A percentile compares a stretch with the other conserved stretches of the same genome.
phyloP scores from a whole-genome alignment of 1,139 yeast species.

The Candida tropicalis region DNA sequence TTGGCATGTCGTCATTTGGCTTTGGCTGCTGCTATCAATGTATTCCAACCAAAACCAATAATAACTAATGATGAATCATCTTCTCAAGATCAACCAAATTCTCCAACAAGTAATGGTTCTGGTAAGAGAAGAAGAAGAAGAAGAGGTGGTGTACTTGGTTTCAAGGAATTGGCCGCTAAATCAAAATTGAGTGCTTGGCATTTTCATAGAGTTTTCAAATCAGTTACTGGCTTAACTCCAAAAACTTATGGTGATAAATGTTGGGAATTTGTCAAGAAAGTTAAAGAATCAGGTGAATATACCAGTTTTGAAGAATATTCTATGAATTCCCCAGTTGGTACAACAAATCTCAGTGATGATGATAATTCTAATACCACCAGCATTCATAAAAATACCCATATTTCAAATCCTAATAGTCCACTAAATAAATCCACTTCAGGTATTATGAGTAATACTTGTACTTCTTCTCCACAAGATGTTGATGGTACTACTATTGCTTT shows the following conservation, averaged over 20 bases:
- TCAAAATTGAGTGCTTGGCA: conserved; percentile 92
- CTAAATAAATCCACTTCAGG: background rate
- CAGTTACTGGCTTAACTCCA: conserved; percentile 84
- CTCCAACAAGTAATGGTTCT: conserved; percentile 14
- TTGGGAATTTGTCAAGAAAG: conserved; percentile 63
- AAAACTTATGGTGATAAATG: conserved; percentile 89
- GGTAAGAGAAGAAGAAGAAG: conserved; percentile 53
- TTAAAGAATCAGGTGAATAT: conserved; percentile 25
- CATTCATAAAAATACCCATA: no score
- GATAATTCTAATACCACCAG: background rate
- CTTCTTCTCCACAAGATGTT: background rate
- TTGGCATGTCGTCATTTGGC: conserved; percentile 86
- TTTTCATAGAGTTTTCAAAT: conserved; percentile 85
- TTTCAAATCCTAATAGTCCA: conserved; percentile 1
- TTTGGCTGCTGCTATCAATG: conserved; percentile 69
- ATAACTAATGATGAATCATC: conserved; percentile 10
- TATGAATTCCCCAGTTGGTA: conserved; percentile 6
- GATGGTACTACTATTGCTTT: background rate
- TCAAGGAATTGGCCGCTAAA: conserved; percentile 84
- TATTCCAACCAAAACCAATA: conserved; percentile 29
- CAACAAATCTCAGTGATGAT: no score
- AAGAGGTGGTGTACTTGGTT: conserved; percentile 87
- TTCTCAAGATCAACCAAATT: conserved; percentile 17
- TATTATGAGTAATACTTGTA: background rate
- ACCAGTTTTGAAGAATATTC: conserved; percentile 16